Base-by-base conservation (phyloP, 2,329 filamentous ascomycete species). In the Penicillium sp. region DNA sequence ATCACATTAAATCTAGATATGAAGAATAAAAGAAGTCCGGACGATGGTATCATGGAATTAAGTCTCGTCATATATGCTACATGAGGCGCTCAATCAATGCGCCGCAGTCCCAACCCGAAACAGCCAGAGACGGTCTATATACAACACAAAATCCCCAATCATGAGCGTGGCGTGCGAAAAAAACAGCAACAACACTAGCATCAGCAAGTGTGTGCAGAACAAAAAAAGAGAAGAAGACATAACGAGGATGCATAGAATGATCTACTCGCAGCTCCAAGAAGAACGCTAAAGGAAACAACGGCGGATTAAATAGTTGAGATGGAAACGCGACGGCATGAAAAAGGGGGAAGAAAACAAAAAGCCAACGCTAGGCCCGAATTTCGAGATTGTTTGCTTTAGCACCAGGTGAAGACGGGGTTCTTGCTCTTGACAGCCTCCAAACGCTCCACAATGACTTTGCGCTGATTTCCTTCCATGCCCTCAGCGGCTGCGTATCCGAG, bases 321-420 rank as follows among this genome's bases (percentile, higher is more conserved):
- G 27, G 31, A 40, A 59, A 63, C 59, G 53, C 46, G 57, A 60
- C 27, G 55, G 41, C 54, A 54, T 57, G 51, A 57, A n/a, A 42
- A 49, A 37, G 14, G 57, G 37, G 20, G 47, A 47, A 56, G 44
- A 44, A 44, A 57, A 50, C 49, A 25, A 22, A 33, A 44, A 43
- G 35, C 33, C 40, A 27, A 46, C 56, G 4, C 20, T 6, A 40
- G 4, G 18, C 37, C 20, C 9, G 6, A 40, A 22, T 40, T 11
- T 14, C n/a, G 18, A 40, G 37, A 6, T 40, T 22, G 18, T 22
- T 22, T 20, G 37, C 37, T 54, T 78, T 78, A 97, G 79, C 94
- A 99, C 90, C 94, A 99, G 43, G 90, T 96, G 75, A 99, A 99
- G 29, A 99, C 92, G 2, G 94, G 94, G 70, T 96, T 95, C 72